Evolutionary conservation across 305 asterid genomes (phyloP).

Genomic region (Striga hermonthica): DNA sequence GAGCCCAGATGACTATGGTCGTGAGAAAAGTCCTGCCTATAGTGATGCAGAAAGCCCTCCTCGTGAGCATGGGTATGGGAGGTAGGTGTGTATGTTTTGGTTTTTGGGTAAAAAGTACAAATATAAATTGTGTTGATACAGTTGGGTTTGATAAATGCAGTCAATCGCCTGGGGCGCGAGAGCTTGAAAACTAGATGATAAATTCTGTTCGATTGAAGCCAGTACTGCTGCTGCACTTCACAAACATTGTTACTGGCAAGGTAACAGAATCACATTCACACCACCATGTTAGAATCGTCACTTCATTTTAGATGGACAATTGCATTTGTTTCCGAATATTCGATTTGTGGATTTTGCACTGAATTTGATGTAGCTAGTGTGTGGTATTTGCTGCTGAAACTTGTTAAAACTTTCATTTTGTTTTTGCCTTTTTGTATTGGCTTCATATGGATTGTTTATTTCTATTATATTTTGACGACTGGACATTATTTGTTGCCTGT

Average conservation of each 20-base stretch:
- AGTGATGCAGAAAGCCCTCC: slow-evolving; percentile 49
- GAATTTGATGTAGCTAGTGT: not conserved
- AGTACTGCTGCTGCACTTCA: slow-evolving; percentile 6
- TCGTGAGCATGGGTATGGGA: slow-evolving; percentile 37
- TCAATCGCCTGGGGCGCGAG: slow-evolving; percentile 5
- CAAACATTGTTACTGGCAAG: not conserved
- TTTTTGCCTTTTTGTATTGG: not conserved
- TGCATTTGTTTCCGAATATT: not conserved
- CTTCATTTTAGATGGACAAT: not conserved
- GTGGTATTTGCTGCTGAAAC: not conserved
- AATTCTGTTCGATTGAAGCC: not conserved
- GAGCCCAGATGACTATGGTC: slow-evolving; percentile 42
- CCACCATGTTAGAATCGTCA: not conserved
- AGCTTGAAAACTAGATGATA: not conserved
- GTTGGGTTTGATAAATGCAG: slow-evolving; percentile 4
- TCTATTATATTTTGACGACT: not conserved
- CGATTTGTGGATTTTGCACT: not conserved
- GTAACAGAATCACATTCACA: not conserved
- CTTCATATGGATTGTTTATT: not conserved
- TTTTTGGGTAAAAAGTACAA: not conserved
- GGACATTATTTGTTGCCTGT: not conserved
- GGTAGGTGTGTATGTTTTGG: slow-evolving; percentile 33
- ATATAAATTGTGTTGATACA: not conserved
- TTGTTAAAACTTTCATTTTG: not conserved
- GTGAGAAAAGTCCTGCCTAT: slow-evolving; percentile 44